A percentile compares a stretch with the other conserved stretches of the same genome.
phyloP scores from a whole-genome alignment of 345 rosid species.

The Angophora floribunda region DNA sequence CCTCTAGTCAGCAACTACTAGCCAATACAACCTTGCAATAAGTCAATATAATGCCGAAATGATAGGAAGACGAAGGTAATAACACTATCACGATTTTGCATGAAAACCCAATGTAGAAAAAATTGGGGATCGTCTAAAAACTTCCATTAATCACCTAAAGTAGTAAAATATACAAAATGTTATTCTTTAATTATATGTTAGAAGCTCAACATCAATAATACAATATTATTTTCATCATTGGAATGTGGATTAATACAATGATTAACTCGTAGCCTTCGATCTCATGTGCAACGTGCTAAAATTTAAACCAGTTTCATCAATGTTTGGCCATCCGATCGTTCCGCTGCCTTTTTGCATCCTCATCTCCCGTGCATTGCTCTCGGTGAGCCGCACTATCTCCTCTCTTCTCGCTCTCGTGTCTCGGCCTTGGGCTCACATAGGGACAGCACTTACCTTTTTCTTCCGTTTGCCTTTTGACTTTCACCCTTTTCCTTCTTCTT shows the following conservation, averaged over 20 bases:
- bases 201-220: too few relatives aligned
- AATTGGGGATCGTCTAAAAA: fast-evolving
- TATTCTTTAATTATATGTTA: too few relatives aligned
- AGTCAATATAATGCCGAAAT: too few relatives aligned
- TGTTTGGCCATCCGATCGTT: not conserved
- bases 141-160: too few relatives aligned
- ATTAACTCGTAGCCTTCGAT: fast-evolving
- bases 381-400: not conserved
- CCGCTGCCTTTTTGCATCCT: not conserved
- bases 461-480: not conserved
- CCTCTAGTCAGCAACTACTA: too few relatives aligned
- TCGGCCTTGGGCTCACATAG: not conserved
- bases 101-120: too few relatives aligned
- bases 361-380: not conserved
- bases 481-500: not conserved
- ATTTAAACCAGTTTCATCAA: too few relatives aligned
- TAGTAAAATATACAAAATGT: too few relatives aligned
- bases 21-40: not conserved
- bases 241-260: too few relatives aligned
- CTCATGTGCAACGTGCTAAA: not conserved
- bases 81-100: fast-evolving
- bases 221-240: too few relatives aligned
- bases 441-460: not conserved
- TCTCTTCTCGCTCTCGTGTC: not conserved
- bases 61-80: not conserved